Conservation (phyloP, 108 stramenopile genomes). For the Asterionellopsis glacialis region DNA sequence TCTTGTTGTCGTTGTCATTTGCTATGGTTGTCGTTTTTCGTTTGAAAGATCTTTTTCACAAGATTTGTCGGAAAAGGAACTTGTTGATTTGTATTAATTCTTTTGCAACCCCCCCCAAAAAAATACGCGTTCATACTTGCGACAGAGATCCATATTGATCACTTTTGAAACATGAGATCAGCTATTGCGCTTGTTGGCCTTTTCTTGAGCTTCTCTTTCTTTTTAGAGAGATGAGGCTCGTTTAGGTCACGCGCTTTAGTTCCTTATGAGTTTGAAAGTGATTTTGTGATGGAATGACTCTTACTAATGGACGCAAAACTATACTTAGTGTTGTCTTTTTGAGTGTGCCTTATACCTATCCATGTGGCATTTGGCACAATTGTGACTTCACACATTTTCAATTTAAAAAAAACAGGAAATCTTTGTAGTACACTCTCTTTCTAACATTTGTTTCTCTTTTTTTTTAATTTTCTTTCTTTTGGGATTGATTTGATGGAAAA, state of each 20-base stretch:
- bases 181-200: conserved; percentile 25
- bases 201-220: conserved; percentile 6
- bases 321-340: conserved; percentile 32
- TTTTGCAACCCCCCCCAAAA: too few relatives aligned
- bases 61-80: too few relatives aligned
- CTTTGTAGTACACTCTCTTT: not conserved
- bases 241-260: conserved; percentile 14
- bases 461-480: not conserved
- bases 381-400: conserved; percentile 19
- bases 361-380: conserved; percentile 36
- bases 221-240: conserved; percentile 1
- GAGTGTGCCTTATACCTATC: conserved; percentile 33
- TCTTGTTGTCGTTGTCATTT: too few relatives aligned
- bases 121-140: conserved; percentile 38
- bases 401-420: not conserved
- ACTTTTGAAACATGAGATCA: conserved; percentile 15
- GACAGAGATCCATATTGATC: conserved; percentile 30
- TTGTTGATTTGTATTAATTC: too few relatives aligned
- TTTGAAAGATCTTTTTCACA: too few relatives aligned
- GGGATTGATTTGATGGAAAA: not conserved
- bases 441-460: not conserved
- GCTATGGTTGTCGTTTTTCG: too few relatives aligned
- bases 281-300: conserved; percentile 27
- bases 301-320: conserved; percentile 51
- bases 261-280: conserved; percentile 7